Evolutionary conservation across 2,329 filamentous ascomycete genomes (phyloP).

Genomic region (Ophiostoma piceae): DNA sequence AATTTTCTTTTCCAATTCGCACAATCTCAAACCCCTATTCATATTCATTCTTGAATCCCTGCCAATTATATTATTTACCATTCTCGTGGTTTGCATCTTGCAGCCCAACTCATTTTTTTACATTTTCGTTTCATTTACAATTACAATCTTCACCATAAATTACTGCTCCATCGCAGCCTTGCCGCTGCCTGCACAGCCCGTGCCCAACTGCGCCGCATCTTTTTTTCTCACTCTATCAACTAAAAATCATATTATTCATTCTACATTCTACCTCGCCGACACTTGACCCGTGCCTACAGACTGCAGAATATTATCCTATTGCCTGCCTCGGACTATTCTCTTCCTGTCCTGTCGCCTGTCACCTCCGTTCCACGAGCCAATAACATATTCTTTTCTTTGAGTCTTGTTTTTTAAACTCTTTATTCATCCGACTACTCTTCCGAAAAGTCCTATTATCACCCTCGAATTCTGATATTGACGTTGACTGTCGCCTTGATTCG

Average conservation of each 20-base stretch:
- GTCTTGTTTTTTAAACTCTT: not conserved
- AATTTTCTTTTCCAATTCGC: not conserved
- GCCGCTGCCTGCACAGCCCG: conserved; percentile 8
- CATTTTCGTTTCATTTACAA: not conserved
- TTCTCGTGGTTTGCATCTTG: not conserved
- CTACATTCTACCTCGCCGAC: not conserved
- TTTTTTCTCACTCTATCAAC: not conserved
- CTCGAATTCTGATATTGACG: not conserved
- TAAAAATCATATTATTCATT: not conserved
- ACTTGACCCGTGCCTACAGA: not conserved
- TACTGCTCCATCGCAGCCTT: not conserved
- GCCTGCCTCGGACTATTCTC: not conserved
- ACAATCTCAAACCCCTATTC: not conserved
- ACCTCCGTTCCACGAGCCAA: not conserved
- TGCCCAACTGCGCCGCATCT: not conserved
- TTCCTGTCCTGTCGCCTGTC: not conserved
- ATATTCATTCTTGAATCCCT: not conserved
- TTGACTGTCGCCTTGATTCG: not conserved
- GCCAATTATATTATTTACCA: not conserved
- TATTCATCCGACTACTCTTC: not conserved
- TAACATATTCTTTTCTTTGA: not conserved
- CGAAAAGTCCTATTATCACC: not conserved
- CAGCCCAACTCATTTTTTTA: not conserved
- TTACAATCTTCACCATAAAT: too few species aligned
- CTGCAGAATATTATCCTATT: not conserved